Base-by-base conservation (phyloP, 1,284 basidiomycete species). In the Jaminaea rosea region DNA sequence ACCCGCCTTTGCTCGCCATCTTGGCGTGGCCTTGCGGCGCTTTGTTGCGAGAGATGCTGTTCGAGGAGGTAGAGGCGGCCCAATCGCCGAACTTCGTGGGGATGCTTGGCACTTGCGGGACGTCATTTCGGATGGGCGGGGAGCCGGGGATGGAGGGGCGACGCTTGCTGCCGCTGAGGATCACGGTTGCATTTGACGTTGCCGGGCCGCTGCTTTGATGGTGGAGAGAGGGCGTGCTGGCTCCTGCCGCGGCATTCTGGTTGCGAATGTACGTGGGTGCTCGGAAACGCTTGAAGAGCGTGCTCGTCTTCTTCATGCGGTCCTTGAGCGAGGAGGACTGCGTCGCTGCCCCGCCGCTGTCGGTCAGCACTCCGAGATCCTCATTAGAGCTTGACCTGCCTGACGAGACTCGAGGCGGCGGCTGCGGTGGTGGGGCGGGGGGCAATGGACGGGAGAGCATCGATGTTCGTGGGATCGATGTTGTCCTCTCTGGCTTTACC, bases 231-330 rank as follows among this genome's bases (percentile, higher is more conserved):
- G 5, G 15, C 4, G 15, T 42, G 19, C 39, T 42, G 11, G 17
- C 19, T 23, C n/a, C n/a, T n/a, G 19, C 4, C 11, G 39, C 39
- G 39, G 19, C 39, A 23, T 3, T 42, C 39, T 42, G 39, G 19
- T 42, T 42, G 39, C 39, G 13, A 11, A 13, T 21, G 23, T 15
- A 17, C 6, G 32, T 36, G 28, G 17, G 21, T 4, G 24, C 44
- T 17, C 46, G 28, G 31, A 51, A 44, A 24, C 49, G 36, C 36
- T 31, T 57, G n/a, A 69, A 46, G 32, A 69, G 67, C 26, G 65
- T 63, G 48, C 65, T 65, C 1, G 67, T 69, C 53, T 69, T 69
- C 42, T 69, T 69, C 61, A 69, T 62, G 15, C 65, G 53, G 27
- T 65, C 59, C 15, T 56, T 59, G 46, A 69, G 65, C 5, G 53